Evolutionary conservation across 306 rosid genomes (phyloP), one percentile per base, ranked within the genome.

Genomic region (Senna siamea): DNA sequence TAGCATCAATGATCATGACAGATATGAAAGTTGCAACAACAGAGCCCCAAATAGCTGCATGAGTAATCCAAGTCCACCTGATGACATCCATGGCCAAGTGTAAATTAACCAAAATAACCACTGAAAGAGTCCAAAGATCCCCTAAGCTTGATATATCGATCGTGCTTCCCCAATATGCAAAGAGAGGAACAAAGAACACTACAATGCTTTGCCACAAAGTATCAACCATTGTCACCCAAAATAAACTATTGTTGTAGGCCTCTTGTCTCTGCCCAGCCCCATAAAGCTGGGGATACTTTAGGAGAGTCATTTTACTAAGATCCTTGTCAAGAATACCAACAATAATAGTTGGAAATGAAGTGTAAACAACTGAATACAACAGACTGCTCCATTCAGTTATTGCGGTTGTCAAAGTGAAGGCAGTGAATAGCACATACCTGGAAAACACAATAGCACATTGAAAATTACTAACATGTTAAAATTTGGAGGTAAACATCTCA

Each of bases 261-360:
- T 94, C 99, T 28, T 92, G 78, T 82, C 92, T 88, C 66, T 90
- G 98, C 13, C 99, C 99, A 41, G 95, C 88, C 66, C 96, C 93
- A 18, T 92, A 94, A 32, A 94, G 98, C 68, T 90, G 99, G 70
- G 99, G 98, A 53, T 83, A 55, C 69, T 56, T 73, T 59, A 92
- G 83, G 51, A 94, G 97, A 57, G 96, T 92, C 82, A 87, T 77
- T 82, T 78, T 85, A 44, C 96, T 86, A 30, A 94, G 87, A 84
- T 94, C 95, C 85, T 94, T 94, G 88, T 94, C 99, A 14, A 94
- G 97, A 84, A 94, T 83, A 62, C 96, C 98, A 64, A 92, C 97
- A 63, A 87, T 38, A 22, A 94, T 92, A 6, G 99, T 94, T 28
- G 99, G 99, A 61, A 88, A 22, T 12, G 97, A 73, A 63, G 92